A percentile compares a stretch with the other conserved stretches of the same genome.
Conservation (phyloP, 2,329 filamentous ascomycete species). For the Neopestalotiopsis sp. region DNA sequence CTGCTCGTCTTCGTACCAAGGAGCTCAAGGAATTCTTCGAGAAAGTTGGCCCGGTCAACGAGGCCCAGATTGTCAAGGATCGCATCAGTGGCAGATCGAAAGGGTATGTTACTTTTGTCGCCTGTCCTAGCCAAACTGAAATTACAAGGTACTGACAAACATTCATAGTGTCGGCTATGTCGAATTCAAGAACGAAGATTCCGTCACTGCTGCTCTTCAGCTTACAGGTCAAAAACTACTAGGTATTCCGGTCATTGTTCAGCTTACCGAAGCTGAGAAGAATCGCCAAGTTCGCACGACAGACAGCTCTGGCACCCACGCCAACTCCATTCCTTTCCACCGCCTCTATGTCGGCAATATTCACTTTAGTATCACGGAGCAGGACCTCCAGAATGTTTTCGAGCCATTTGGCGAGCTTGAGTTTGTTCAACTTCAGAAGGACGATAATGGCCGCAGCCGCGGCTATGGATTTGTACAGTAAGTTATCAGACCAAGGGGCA, state of each 20-base stretch:
- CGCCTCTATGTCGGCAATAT: slow-evolving; percentile 99
- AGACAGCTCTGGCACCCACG: slow-evolving; percentile 69
- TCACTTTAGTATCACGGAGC: slow-evolving; percentile 98
- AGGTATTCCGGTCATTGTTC: slow-evolving; percentile 98
- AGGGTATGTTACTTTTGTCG: slow-evolving; percentile 66
- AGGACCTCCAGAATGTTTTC: slow-evolving; percentile 94
- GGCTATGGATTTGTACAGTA: slow-evolving; percentile 99
- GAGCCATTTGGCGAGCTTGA: slow-evolving; percentile 97
- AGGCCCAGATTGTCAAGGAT: slow-evolving; percentile 98
- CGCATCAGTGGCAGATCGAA: slow-evolving; percentile 96
- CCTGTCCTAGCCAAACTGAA: background rate
- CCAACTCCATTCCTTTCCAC: slow-evolving; percentile 92
- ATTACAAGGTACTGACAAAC: slow-evolving; percentile 40
- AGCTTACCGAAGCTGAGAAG: slow-evolving; percentile 98
- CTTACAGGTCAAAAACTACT: slow-evolving; percentile 98
- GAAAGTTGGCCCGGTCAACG: slow-evolving; percentile 90
- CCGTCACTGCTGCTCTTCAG: slow-evolving; percentile 89
- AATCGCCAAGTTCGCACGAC: slow-evolving; percentile 92
- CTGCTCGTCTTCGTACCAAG: slow-evolving; percentile 87
- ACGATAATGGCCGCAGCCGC: slow-evolving; percentile 86
- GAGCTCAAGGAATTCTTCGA: slow-evolving; percentile 96
- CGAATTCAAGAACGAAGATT: slow-evolving; percentile 97
- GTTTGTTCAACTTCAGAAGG: slow-evolving; percentile 96
- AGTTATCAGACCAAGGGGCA: slow-evolving; percentile 43
- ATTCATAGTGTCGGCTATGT: slow-evolving; percentile 88